Conservation (phyloP, 352 stramenopile species). For the Globisporangium parvum region DNA sequence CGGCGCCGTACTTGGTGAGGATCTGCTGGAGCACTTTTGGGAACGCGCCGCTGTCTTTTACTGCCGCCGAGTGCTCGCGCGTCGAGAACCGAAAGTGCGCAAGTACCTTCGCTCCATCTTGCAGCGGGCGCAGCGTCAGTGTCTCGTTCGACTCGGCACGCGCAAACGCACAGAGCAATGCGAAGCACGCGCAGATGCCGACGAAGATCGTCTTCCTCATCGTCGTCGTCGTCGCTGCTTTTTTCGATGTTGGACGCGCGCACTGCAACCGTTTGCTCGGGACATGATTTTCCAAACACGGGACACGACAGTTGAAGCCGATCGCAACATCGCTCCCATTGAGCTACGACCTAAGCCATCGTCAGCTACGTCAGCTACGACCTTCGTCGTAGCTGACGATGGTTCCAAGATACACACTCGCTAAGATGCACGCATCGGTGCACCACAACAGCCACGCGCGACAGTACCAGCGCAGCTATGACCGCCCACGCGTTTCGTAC, state of each 20-base stretch:
- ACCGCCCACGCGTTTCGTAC: slow-evolving; percentile 13
- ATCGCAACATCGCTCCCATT: too few species aligned
- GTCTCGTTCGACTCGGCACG: slow-evolving; percentile 38
- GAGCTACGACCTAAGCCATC: too few species aligned
- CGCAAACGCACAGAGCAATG: slow-evolving; percentile 6
- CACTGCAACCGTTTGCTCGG: too few species aligned
- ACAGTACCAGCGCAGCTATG: not conserved
- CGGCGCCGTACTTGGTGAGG: slow-evolving; percentile 58
- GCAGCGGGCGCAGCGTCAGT: slow-evolving; percentile 45
- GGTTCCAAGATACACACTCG: not conserved
- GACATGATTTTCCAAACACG: too few species aligned
- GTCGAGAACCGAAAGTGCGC: slow-evolving; percentile 52
- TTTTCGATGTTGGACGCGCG: too few species aligned
- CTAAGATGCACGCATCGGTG: not conserved
- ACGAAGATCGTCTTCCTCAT: too few species aligned
- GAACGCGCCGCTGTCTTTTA: slow-evolving; percentile 14
- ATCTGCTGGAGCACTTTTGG: slow-evolving; percentile 65
- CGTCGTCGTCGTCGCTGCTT: too few species aligned
- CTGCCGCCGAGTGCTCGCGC: slow-evolving; percentile 11
- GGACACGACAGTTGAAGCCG: too few species aligned
- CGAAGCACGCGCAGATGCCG: not conserved
- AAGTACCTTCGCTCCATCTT: slow-evolving; percentile 36
- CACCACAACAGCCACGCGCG: slow-evolving; percentile 2
- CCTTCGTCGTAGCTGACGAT: too few species aligned
- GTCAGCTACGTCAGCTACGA: too few species aligned